Conservation (phyloP, 495 filamentous ascomycete species). For the Penicillium ucsense region DNA sequence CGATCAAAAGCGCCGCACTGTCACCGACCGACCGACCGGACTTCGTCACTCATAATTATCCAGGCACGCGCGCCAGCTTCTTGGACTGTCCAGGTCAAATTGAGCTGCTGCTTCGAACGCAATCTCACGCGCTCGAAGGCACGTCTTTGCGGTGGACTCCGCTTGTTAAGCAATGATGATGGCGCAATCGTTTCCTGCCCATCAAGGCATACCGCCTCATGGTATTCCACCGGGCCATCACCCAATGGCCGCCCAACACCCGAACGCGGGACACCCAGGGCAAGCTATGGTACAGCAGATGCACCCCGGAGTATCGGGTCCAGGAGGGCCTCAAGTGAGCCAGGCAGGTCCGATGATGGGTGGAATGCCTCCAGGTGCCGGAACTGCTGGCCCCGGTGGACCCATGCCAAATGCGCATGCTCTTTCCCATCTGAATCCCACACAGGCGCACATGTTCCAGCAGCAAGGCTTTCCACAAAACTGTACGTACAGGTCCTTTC, state of each 20-base stretch:
- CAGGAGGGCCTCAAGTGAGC: constrained; percentile 67
- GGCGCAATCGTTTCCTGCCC: constrained; percentile 60
- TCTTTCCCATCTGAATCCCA: constrained; percentile 66
- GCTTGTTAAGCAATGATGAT: constrained; percentile 58
- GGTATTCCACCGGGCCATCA: constrained; percentile 72
- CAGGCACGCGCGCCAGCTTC: constrained; percentile 28
- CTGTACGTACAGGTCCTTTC: constrained; percentile 19
- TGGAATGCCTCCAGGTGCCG: constrained; percentile 65
- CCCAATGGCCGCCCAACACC: constrained; percentile 66
- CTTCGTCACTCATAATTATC: constrained; percentile 1
- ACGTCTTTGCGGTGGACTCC: constrained; percentile 26
- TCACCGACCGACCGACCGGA: constrained; percentile 26
- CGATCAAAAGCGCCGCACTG: constrained; percentile 23
- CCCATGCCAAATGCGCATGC: constrained; percentile 66
- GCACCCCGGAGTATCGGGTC: constrained; percentile 76
- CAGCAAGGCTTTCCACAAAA: constrained; percentile 41
- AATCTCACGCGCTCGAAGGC: constrained; percentile 11
- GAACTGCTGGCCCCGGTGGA: constrained; percentile 40
- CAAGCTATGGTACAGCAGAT: constrained; percentile 66
- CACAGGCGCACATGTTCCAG: constrained; percentile 54
- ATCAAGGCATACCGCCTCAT: constrained; percentile 65
- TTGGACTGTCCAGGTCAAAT: constrained; percentile 8
- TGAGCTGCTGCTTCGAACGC: constrained; percentile 12
- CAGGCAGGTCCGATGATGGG: constrained; percentile 72
- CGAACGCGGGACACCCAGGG: constrained; percentile 44